Percentiles rank a stretch among this genome's conserved stretches.
Conservation (phyloP, 768 basidiomycete genomes). For the Inosperma sp. region DNA sequence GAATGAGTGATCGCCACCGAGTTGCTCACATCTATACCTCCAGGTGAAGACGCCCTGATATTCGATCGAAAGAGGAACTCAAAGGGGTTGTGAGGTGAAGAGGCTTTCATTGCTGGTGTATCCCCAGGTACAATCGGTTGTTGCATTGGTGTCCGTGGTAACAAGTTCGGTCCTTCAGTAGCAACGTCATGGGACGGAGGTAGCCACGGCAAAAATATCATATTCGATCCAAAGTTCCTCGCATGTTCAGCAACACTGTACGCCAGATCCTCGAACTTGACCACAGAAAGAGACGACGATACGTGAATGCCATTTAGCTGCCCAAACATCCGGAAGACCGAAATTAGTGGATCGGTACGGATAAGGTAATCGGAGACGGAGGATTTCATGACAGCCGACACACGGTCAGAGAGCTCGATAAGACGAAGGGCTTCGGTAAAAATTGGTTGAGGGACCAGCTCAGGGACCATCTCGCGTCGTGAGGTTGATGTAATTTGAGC, state of each 20-base stretch:
- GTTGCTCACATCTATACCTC: too few species aligned
- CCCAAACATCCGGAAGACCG: too few species aligned
- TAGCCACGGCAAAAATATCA: slow-evolving; percentile 82
- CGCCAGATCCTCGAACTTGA: slow-evolving; percentile 73
- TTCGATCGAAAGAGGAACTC: slow-evolving; percentile 57
- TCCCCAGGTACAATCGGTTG: slow-evolving; percentile 8
- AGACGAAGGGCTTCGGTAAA: too few species aligned
- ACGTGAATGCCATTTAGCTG: slow-evolving; percentile 64
- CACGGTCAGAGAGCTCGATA: too few species aligned
- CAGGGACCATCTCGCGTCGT: slow-evolving; percentile 62
- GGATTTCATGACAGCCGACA: slow-evolving; percentile 84
- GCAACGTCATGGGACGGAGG: slow-evolving; percentile 32
- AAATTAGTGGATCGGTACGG: too few species aligned
- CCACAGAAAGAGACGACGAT: slow-evolving; percentile 62
- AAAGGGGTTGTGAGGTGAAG: slow-evolving; percentile 61
- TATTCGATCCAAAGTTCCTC: too few species aligned
- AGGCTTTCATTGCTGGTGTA: slow-evolving; percentile 12
- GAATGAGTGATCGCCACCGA: too few species aligned
- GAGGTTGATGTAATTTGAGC: neutral
- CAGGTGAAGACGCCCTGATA: too few species aligned
- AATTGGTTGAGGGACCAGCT: slow-evolving; percentile 80
- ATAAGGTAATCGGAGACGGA: slow-evolving; percentile 62
- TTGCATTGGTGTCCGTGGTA: slow-evolving; percentile 9
- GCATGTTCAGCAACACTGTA: too few species aligned
- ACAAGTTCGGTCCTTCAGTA: slow-evolving; percentile 10